A percentile compares a stretch with the other conserved stretches of the same genome.
phyloP scores from a whole-genome alignment of 306 rosid genomes.

The Quercus ilex region DNA sequence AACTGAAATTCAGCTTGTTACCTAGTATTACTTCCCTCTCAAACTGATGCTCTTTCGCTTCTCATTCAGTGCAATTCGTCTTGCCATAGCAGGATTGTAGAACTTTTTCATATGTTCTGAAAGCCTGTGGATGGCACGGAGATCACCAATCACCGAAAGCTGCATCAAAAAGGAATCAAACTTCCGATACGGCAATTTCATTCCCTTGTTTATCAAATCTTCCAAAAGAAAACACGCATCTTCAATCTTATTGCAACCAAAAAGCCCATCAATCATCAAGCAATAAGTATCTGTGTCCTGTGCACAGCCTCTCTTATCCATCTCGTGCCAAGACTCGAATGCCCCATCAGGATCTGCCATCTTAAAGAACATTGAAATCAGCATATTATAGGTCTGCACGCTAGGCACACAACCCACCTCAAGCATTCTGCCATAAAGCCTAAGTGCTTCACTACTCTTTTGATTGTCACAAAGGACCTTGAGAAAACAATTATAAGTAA shows the following conservation, averaged over 20 bases:
- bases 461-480: constrained; percentile 79
- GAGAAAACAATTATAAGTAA: constrained; percentile 87
- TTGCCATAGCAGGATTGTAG: constrained; percentile 84
- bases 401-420: constrained; percentile 68
- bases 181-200: constrained; percentile 68
- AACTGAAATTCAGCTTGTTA: too few relatives aligned
- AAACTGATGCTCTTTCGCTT: constrained; percentile 68
- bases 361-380: constrained; percentile 74
- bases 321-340: constrained; percentile 76
- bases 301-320: constrained; percentile 55
- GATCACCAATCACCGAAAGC: constrained; percentile 72
- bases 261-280: constrained; percentile 85
- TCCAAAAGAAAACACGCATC: constrained; percentile 76
- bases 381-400: constrained; percentile 83
- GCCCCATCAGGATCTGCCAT: constrained; percentile 77
- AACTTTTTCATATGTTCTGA: constrained; percentile 83
- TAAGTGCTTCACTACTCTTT: constrained; percentile 68
- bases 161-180: constrained; percentile 67
- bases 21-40: constrained; percentile 45
- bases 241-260: constrained; percentile 48
- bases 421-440: constrained; percentile 59
- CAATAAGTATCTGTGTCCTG: constrained; percentile 63
- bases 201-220: constrained; percentile 63
- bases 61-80: constrained; percentile 70
- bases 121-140: constrained; percentile 69